phyloP scores from a whole-genome alignment of 2,329 filamentous ascomycete genomes.

The Neonectria coccinea region DNA sequence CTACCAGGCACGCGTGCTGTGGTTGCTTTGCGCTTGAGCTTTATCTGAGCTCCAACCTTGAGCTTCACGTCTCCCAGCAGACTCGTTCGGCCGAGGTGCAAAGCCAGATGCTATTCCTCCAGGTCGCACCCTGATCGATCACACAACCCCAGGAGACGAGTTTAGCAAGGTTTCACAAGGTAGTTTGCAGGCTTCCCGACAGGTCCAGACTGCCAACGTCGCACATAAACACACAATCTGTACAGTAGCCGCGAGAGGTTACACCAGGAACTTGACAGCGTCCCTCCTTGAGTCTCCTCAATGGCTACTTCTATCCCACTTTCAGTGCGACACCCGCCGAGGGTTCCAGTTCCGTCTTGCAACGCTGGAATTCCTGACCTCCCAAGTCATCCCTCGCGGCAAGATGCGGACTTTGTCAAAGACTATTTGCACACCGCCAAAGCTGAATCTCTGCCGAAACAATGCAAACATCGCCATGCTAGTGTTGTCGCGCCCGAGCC shows the following conservation, averaged over 20 bases:
- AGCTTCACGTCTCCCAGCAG: not conserved
- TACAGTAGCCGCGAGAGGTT: constrained; percentile 20
- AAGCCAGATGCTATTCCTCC: not conserved
- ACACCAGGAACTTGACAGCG: constrained; percentile 25
- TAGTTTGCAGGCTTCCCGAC: constrained; percentile 16
- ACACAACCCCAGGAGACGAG: not conserved
- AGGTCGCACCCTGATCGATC: not conserved
- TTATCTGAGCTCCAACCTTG: not conserved
- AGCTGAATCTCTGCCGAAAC: constrained; percentile 8
- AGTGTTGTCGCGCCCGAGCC: constrained; percentile 12
- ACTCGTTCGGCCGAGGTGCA: not conserved
- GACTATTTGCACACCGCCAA: constrained; percentile 18
- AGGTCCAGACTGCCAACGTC: constrained; percentile 13
- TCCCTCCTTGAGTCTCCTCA: constrained; percentile 9
- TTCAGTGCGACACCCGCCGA: constrained; percentile 20
- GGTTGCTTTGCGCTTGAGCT: not conserved
- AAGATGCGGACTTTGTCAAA: constrained; percentile 4
- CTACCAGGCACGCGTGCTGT: too few species aligned
- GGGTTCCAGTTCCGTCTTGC: not conserved
- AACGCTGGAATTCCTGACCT: not conserved
- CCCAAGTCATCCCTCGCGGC: constrained; percentile 7
- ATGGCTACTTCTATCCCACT: constrained; percentile 17
- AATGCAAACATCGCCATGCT: constrained; percentile 20
- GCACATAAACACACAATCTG: constrained; percentile 1
- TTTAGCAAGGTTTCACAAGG: constrained; percentile 4